Evolutionary conservation across 495 filamentous ascomycete species (phyloP), one percentile per base, ranked within the genome.

Genomic region (Hypoxylon intermedium): DNA sequence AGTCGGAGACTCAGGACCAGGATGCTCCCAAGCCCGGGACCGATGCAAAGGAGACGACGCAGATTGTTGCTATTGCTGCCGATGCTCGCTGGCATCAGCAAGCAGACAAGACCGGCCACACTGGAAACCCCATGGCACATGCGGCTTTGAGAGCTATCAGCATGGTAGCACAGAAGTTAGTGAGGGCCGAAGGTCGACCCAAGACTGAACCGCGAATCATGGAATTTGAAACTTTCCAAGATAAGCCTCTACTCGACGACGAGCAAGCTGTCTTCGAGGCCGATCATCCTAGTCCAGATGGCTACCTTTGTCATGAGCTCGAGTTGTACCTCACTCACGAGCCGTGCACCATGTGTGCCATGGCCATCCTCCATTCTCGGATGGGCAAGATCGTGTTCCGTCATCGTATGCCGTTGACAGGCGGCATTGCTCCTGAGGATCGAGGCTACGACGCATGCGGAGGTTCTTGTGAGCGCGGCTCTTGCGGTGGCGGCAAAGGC

Each of bases 271-370:
- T 79, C 3, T 82, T 76, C 31, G 70, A 77, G 13, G 37, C 64
- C 21, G 78, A 77, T 28, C 79, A 78, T 60, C 75, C 76, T 3
- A 73, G 68, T 28, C 75, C 73, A 26, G 87, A 88, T 58, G 93
- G 93, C n/a, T 98, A 98, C 72, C 85, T 98, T 26, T 98, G 93
- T 73, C 88, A 92, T 48, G 88, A 90, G 44, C 83, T 98, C 1
- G 92, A 97, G 63, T 81, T 98, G 24, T 97, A 96, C 72, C 72
- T 93, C 26, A 93, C 92, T 1, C 93, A 97, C 69, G 94, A 98
- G 72, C 94, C 94, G 2, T 98, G 94, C 64, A 79, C 94, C 24
- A 96, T 95, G 85, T 98, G 94, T 74, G 90, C 88, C 6, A 98
- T 98, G 93, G 95, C 91, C 1, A 83, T 97, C 30, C 78, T 98